phyloP scores from a whole-genome alignment of 768 basidiomycete species.

The Podaxis sp. region DNA sequence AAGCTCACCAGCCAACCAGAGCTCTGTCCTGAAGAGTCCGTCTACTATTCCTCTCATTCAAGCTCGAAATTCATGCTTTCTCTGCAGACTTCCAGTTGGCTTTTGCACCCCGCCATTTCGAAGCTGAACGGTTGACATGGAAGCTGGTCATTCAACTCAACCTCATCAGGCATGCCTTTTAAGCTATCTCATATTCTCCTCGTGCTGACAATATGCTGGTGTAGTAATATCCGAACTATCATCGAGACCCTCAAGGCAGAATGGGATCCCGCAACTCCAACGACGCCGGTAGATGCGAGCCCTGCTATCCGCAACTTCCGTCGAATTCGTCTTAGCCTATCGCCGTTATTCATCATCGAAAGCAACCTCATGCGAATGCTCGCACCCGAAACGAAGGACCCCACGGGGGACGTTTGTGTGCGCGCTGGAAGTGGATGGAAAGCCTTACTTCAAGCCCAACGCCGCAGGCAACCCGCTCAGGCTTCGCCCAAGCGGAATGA shows the following conservation, averaged over 20 bases:
- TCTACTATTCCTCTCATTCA: neutral
- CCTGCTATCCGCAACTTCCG: slow-evolving; percentile 26
- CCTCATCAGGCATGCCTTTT: slow-evolving; percentile 50
- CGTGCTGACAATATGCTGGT: neutral
- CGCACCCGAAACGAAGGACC: slow-evolving; percentile 41
- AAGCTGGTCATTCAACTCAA: slow-evolving; percentile 68
- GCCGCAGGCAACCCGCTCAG: slow-evolving; percentile 16
- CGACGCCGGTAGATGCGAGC: slow-evolving; percentile 19
- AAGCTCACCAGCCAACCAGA: slow-evolving; percentile 29
- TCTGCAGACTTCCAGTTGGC: slow-evolving; percentile 64
- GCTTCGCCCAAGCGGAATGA: neutral
- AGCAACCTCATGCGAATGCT: slow-evolving; percentile 50
- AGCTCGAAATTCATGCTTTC: neutral
- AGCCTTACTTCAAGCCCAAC: slow-evolving; percentile 30
- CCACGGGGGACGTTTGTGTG: slow-evolving; percentile 43
- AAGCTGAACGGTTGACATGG: slow-evolving; percentile 59
- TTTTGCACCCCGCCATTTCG: slow-evolving; percentile 62
- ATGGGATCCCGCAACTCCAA: slow-evolving; percentile 28
- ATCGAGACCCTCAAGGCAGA: slow-evolving; percentile 54
- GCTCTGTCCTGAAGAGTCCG: slow-evolving; percentile 49
- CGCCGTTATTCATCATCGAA: slow-evolving; percentile 57
- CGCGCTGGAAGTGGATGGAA: slow-evolving; percentile 65
- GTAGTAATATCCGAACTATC: slow-evolving; percentile 58
- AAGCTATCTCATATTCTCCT: neutral
- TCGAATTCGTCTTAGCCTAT: slow-evolving; percentile 35